Evolutionary conservation across 2,329 filamentous ascomycete genomes (phyloP), one percentile per base, ranked within the genome.

Genomic region (Exserohilum rostratum): DNA sequence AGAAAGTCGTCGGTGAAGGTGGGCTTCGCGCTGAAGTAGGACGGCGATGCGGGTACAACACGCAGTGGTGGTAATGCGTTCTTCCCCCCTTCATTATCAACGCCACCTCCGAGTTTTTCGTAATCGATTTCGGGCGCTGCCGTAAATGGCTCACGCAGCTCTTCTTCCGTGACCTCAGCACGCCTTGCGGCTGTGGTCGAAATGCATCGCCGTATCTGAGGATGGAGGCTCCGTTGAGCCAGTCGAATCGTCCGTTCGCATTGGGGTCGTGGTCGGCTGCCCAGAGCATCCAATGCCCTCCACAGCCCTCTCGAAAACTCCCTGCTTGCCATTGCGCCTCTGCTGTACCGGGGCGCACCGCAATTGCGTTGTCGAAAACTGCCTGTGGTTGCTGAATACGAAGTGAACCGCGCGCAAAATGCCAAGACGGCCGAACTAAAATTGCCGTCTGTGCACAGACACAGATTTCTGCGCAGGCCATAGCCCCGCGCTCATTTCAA

Each of bases 1-100:
- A 98, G 84, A 65, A 90, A 85, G 68, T 90, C 85, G 77, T 99
- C 95, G 77, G 89, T 95, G 81, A 96, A 97, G 50, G 84, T 82
- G 1, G 93, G 90, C 57, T 88, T 88, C 47, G 89, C 89, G 47
- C 91, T 93, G 80, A 98, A 99, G 79, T 99, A 99, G n/a, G 93
- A 95, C 2, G 91, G 88, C 31, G 93, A 96, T 22, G 84, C 83
- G 17, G 95, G 95, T 31, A 97, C 80, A 18, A 96, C 81, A 62
- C 95, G 90, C 48, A 90, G 66, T 20, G 65, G 71, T 42, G 63
- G 56, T 37, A 80, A 66, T 3, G 72, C 39, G 17, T 45, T 45
- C 15, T 53, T 53, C 45, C 45, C 55, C 30, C 46, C 58, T 45
- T 35, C 58, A 20, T 59, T 57, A n/a, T 57, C 52, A 22, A 57